A percentile compares a stretch with the other conserved stretches of the same genome.
phyloP scores from a whole-genome alignment of 805 yeast species.

The Metschnikowia continentalis region DNA sequence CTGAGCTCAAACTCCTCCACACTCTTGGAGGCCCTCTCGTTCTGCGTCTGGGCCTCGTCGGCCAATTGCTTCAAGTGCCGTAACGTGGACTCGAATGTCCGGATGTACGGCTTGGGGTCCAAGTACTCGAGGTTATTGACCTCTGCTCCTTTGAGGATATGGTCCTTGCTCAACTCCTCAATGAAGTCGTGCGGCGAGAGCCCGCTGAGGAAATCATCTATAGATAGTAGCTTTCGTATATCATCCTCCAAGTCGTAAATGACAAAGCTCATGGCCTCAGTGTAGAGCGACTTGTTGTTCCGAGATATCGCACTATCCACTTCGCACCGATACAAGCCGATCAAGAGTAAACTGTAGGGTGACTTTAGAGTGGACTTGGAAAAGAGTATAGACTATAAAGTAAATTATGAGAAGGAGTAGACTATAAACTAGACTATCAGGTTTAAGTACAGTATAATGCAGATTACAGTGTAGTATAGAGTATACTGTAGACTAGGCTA shows the following conservation, averaged over 20 bases:
- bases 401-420: too few relatives aligned
- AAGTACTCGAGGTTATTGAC: slow-evolving; percentile 51
- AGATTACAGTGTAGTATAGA: neutral
- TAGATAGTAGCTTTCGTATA: slow-evolving; percentile 49
- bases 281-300: neutral
- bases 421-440: too few relatives aligned
- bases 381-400: too few relatives aligned
- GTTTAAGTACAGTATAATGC: too few relatives aligned
- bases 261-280: slow-evolving; percentile 35
- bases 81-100: slow-evolving; percentile 85
- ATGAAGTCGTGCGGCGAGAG: slow-evolving; percentile 75
- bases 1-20: slow-evolving; percentile 59
- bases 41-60: slow-evolving; percentile 50
- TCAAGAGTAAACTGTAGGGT: neutral
- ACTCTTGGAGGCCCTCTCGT: slow-evolving; percentile 48
- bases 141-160: slow-evolving; percentile 47
- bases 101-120: slow-evolving; percentile 91
- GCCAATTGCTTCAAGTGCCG: slow-evolving; percentile 62
- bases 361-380: too few relatives aligned
- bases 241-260: slow-evolving; percentile 64
- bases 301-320: neutral
- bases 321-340: neutral
- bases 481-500: too few relatives aligned
- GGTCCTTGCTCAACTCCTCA: slow-evolving; percentile 71
- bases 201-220: slow-evolving; percentile 64